Conservation (phyloP, 176 grass and related monocot genomes). For the Secale cereale region DNA sequence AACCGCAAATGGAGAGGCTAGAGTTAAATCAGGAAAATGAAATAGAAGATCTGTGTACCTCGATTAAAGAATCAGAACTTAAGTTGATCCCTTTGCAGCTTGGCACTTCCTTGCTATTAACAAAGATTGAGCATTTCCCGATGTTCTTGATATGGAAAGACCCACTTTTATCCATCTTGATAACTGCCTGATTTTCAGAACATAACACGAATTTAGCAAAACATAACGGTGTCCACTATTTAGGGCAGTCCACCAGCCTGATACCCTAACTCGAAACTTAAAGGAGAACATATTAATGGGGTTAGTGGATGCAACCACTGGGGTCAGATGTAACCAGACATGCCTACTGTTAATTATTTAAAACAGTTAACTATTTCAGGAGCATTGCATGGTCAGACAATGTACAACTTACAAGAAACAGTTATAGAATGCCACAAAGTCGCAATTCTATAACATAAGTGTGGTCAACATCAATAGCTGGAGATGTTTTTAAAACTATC, state of each 20-base stretch:
- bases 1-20: not conserved
- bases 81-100: constrained; percentile 64
- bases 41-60: constrained; percentile 40
- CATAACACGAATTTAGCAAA: constrained; percentile 12
- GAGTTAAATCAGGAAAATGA: not conserved
- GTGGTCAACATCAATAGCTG: constrained; percentile 1
- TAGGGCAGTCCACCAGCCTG: not conserved
- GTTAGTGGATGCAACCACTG: not conserved
- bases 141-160: constrained; percentile 87
- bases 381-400: not conserved
- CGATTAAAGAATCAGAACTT: constrained; percentile 66
- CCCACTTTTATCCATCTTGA: constrained; percentile 90
- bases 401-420: not conserved
- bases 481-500: not conserved
- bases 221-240: constrained; percentile 8
- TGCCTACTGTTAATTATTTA: not conserved
- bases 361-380: not conserved
- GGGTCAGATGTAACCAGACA: not conserved
- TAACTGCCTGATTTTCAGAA: constrained; percentile 62
- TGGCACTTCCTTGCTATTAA: constrained; percentile 91
- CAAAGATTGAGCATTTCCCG: constrained; percentile 80
- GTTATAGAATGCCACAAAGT: not conserved
- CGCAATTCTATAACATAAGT: not conserved
- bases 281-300: not conserved
- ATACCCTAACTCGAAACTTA: too few relatives aligned